Evolutionary conservation across 169 alveolate species (phyloP), one percentile per base, ranked within the genome.

Genomic region (Sarcocystis neurona): DNA sequence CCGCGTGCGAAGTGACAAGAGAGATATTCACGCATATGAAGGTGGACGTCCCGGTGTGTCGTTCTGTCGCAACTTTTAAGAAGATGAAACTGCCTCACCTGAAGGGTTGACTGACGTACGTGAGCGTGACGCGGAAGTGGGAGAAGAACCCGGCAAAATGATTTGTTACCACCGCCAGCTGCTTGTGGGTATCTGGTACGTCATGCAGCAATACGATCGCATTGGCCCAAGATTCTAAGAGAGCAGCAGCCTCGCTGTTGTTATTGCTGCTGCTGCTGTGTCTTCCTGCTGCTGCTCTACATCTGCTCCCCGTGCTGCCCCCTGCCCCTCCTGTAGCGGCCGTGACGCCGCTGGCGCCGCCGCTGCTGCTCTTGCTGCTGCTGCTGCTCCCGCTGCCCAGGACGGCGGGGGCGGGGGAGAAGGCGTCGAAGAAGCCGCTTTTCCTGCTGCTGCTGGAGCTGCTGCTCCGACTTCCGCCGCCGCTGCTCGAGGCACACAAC

Each of bases 121-220:
- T 85, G 3, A 85, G 41, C 10, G 74, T 47, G 18, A 41, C 85
- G n/a, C 85, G 47, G 15, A 72, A 30, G 60, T 37, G 30, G 30
- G 79, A 15, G 78, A 85, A 79, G 78, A 85, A 5, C 15, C 79
- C 90, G 10, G 85, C 37, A 78, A 58, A 85, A 39, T 85, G 90
- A 41, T 85, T 85, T 20, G 66, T 50, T 56, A 46, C 60, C 66
- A 85, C 85, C 0, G 78, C 82, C 0, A 85, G 79, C 63, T 85
- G 90, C 2, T 78, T 34, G 3, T 72, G 43, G 18, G 20, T 34
- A 20, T 37, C 32, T 0, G 47, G 50, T 30, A 85, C 44, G 46
- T 85, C 90, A 48, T 85, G 90, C n/a, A 85, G 85, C 46, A 72
- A 85, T 2, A 85, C 10, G 32, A 85, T 34, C 0, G 85, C 90